These are phyloP conservation scores for Colletotrichum filicis DNA, from an alignment of 2,329 filamentous ascomycete species.

Conservation along the genomic window DNA sequence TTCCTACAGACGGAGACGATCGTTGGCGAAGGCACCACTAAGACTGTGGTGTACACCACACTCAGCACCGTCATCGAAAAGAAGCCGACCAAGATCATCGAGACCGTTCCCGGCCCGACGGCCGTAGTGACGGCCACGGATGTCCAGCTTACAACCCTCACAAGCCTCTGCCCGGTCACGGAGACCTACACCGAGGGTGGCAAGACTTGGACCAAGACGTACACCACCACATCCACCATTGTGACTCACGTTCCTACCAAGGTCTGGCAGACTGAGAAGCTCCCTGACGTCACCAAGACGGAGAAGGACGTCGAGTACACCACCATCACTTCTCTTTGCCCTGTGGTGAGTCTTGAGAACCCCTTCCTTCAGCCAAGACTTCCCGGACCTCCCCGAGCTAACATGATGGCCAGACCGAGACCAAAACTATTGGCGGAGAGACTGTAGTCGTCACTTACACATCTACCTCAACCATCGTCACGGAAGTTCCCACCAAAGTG, in stretches of 20 bases:
- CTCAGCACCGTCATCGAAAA: constrained; percentile 44
- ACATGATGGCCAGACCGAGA: background rate
- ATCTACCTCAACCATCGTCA: constrained; percentile 49
- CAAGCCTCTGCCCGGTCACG: constrained; percentile 5
- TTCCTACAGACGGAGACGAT: constrained; percentile 45
- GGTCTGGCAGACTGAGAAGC: constrained; percentile 46
- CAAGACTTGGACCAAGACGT: constrained; percentile 38
- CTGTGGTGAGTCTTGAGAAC: constrained; percentile 40
- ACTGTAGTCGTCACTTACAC: constrained; percentile 53
- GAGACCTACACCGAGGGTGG: constrained; percentile 35
- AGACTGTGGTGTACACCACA: constrained; percentile 41
- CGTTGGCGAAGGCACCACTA: constrained; percentile 46
- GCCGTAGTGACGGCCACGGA: constrained; percentile 44
- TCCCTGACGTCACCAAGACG: constrained; percentile 50
- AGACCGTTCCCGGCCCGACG: constrained; percentile 50
- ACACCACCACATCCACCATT: constrained; percentile 42
- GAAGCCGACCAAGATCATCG: constrained; percentile 46
- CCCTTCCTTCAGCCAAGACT: too few relatives aligned
- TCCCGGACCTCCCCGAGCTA: too few relatives aligned
- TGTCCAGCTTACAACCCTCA: constrained; percentile 39
- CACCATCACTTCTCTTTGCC: constrained; percentile 56
- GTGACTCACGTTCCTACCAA: constrained; percentile 46
- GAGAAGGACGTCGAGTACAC: constrained; percentile 50
- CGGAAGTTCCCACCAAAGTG: constrained; percentile 43
- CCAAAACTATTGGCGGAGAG: constrained; percentile 47